Evolutionary conservation across 2,329 filamentous ascomycete genomes (phyloP).

Genomic region (Paraconiothyrium sp.): DNA sequence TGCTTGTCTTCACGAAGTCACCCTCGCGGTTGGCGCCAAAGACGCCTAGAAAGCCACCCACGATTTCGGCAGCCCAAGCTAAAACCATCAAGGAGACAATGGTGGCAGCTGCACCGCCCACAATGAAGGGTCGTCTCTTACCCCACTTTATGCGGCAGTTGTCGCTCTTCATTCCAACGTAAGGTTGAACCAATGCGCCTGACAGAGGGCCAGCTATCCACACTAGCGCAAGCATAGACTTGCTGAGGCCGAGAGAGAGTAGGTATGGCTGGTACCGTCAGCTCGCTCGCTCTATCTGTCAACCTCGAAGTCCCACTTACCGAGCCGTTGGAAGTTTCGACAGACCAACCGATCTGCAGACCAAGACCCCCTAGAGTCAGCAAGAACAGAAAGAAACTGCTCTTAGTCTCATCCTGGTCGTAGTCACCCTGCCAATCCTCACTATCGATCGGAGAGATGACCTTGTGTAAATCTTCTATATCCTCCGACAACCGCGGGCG

Average conservation of each 20-base stretch:
- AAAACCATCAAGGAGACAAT: constrained; percentile 60
- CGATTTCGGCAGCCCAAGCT: constrained; percentile 62
- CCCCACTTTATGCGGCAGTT: constrained; percentile 59
- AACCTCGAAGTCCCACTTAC: constrained; percentile 50
- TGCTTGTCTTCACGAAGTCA: constrained; percentile 67
- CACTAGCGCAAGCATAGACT: constrained; percentile 61
- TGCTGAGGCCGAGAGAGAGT: constrained; percentile 62
- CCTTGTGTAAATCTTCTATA: constrained; percentile 43
- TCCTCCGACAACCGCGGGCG: constrained; percentile 42
- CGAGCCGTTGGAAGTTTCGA: constrained; percentile 92
- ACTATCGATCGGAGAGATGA: constrained; percentile 41
- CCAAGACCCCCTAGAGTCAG: constrained; percentile 87
- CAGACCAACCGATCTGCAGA: constrained; percentile 94
- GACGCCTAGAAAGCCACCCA: constrained; percentile 72
- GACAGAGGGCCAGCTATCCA: constrained; percentile 67
- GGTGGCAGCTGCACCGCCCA: constrained; percentile 60
- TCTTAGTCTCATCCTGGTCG: constrained; percentile 73
- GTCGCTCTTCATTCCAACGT: constrained; percentile 64
- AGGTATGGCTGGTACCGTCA: constrained; percentile 56
- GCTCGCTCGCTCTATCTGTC: not conserved
- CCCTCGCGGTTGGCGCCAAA: constrained; percentile 77
- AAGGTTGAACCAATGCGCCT: constrained; percentile 63
- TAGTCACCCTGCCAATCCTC: constrained; percentile 53
- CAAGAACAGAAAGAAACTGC: constrained; percentile 83
- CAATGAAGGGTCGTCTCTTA: constrained; percentile 62